Evolutionary conservation across 192 early-diverging fungal genomes (phyloP).

Genomic region (Umbelopsis ramanniana): DNA sequence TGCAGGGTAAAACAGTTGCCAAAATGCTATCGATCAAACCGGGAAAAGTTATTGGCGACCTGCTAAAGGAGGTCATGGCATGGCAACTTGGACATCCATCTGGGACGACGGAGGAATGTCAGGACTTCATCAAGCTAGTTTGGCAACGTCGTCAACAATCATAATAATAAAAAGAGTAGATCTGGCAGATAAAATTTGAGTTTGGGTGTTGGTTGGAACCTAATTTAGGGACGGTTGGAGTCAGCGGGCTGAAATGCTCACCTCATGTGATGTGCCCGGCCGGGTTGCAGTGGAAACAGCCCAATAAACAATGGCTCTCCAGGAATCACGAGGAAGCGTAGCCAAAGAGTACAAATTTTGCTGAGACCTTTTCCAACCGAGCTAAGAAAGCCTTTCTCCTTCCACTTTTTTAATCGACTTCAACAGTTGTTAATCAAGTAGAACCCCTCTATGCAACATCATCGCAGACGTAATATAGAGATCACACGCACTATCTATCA

Average conservation of each 20-base stretch:
- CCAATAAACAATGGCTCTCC: too few relatives aligned
- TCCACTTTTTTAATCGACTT: background rate
- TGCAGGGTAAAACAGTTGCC: slow-evolving; percentile 76
- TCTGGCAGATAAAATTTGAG: background rate
- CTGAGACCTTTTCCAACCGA: too few relatives aligned
- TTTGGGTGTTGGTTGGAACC: background rate
- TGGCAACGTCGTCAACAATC: slow-evolving; percentile 16
- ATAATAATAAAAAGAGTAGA: background rate
- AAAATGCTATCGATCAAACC: slow-evolving; percentile 69
- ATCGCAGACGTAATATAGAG: background rate
- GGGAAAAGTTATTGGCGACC: slow-evolving; percentile 67
- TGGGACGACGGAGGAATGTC: slow-evolving; percentile 65
- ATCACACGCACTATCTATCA: slow-evolving; percentile 26
- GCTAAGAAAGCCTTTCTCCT: background rate
- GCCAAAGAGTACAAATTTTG: too few relatives aligned
- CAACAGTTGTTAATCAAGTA: slow-evolving; percentile 13
- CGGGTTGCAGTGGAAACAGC: too few relatives aligned
- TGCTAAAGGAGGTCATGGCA: slow-evolving; percentile 72
- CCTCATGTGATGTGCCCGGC: too few relatives aligned
- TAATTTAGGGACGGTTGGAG: too few relatives aligned
- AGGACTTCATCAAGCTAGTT: slow-evolving; percentile 50
- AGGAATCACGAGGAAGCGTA: too few relatives aligned
- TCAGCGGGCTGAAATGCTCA: too few relatives aligned
- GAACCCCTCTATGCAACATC: background rate
- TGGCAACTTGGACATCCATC: slow-evolving; percentile 83